Conservation (phyloP, 2,329 filamentous ascomycete genomes). For the Aspergillus amoenus region DNA sequence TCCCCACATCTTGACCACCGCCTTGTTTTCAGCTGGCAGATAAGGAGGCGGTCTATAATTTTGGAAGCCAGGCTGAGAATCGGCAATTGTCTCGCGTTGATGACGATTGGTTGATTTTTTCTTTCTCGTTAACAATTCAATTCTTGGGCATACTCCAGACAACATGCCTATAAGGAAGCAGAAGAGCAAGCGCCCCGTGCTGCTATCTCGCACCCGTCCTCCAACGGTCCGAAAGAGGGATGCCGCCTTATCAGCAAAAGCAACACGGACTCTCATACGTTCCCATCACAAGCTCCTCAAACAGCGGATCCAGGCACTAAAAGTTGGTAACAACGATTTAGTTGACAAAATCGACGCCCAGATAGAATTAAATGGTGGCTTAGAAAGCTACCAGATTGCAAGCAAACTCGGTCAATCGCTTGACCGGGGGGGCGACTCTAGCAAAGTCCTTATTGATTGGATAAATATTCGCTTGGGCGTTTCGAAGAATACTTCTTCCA, state of each 20-base stretch:
- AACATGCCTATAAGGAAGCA: conserved; percentile 33
- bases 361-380: conserved; percentile 58
- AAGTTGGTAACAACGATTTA: conserved; percentile 44
- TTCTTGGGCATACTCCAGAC: not conserved
- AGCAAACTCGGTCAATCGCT: conserved; percentile 62
- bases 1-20: not conserved
- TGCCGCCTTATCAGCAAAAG: conserved; percentile 53
- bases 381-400: conserved; percentile 61
- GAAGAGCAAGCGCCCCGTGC: conserved; percentile 32
- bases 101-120: not conserved
- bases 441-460: conserved; percentile 60
- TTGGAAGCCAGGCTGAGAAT: not conserved
- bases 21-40: conserved; percentile 7
- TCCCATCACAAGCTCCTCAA: conserved; percentile 62
- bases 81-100: not conserved
- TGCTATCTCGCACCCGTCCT: conserved; percentile 49
- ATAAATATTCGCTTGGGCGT: conserved; percentile 37
- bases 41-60: conserved; percentile 1
- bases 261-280: conserved; percentile 59
- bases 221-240: conserved; percentile 39
- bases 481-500: conserved; percentile 24
- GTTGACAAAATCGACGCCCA: conserved; percentile 47
- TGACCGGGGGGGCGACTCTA: conserved; percentile 64
- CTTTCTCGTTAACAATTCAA: not conserved
- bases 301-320: conserved; percentile 51